Conservation (phyloP, 495 filamentous ascomycete genomes). For the Tirmania nivea region DNA sequence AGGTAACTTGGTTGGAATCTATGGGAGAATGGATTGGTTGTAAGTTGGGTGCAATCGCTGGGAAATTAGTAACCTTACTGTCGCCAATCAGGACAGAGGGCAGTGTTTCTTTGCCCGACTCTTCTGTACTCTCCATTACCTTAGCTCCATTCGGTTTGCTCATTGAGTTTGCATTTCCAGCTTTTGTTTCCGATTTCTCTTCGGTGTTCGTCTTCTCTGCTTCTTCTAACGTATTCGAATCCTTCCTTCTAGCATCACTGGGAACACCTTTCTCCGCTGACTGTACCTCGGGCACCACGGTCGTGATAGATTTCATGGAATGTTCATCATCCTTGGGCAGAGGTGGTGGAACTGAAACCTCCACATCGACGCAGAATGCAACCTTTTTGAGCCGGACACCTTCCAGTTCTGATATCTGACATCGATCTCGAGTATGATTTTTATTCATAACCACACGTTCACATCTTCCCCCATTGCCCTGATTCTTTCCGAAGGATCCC, state of each 20-base stretch:
- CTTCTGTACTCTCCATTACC: constrained; percentile 45
- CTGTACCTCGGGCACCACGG: constrained; percentile 4
- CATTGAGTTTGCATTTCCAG: constrained; percentile 5
- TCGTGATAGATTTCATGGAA: constrained; percentile 10
- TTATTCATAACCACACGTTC: constrained; percentile 68
- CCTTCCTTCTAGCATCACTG: not conserved
- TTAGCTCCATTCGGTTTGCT: constrained; percentile 31
- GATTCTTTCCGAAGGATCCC: constrained; percentile 25
- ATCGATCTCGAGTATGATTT: constrained; percentile 56
- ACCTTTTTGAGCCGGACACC: constrained; percentile 64
- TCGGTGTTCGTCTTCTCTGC: constrained; percentile 1
- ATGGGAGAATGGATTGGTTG: not conserved
- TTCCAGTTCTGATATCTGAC: constrained; percentile 55
- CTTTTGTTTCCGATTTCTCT: not conserved
- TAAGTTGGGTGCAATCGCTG: not conserved
- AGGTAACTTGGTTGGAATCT: not conserved
- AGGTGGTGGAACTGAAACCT: constrained; percentile 41
- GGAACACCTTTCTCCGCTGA: constrained; percentile 3
- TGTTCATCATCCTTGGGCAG: constrained; percentile 7
- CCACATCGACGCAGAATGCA: constrained; percentile 90
- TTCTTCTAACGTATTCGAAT: constrained; percentile 12
- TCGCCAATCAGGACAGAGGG: too few relatives aligned
- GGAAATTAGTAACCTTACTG: too few relatives aligned
- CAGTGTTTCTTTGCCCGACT: constrained; percentile 18
- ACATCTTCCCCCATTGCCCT: constrained; percentile 34